Base-by-base conservation (phyloP, 2,329 filamentous ascomycete species). In the Ramularia endophylla region DNA sequence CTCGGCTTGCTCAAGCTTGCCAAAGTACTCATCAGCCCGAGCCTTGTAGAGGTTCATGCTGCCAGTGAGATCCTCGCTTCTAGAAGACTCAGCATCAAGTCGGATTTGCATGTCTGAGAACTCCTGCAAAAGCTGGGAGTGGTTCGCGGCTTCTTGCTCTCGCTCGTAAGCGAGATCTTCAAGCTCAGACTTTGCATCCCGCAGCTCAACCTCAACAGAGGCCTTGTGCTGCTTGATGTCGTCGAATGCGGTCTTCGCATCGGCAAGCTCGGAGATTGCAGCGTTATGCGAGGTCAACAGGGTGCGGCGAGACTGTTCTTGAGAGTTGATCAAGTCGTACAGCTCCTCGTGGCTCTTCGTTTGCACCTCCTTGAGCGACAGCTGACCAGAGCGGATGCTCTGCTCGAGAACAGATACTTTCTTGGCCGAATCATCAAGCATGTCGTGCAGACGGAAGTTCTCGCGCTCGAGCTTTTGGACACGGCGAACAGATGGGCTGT, bases 1-100 rank as follows among this genome's bases (percentile, higher is more conserved):
- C 64, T 98, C 90, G 12, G 92, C 92, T 61, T 97, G 90, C 64
- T 98, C 90, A 15, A 98, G 78, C 66, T 95, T 95, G 70, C 81
- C 85, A 67, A 95, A 98, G 65, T 98, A 97, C 61, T 97, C 90
- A 59, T 97, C 88, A 3, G 90, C 85, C 31, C 90, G 81, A 49
- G 79, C 81, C 74, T 94, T 95, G 73, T 97, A 98, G 47, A 95
- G 69, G 46, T 80, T 82, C 30, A 97, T 75, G 62, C 85, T 94
- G 3, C 87, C 84, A 6, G 80, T 81, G 32, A 95, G 81, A 62
- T 98, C 90, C 19, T 82, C 78, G 19, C 90, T 74, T 62, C 85
- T 90, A 1, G 87, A 94, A 1, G 81, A 79, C 66, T 97, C 92
- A 5, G 85, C 83, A 60, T 97, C 92, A 12, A 97, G 75, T 33